Conservation (phyloP, 495 filamentous ascomycete genomes). For the Aspergillus kassunensis region DNA sequence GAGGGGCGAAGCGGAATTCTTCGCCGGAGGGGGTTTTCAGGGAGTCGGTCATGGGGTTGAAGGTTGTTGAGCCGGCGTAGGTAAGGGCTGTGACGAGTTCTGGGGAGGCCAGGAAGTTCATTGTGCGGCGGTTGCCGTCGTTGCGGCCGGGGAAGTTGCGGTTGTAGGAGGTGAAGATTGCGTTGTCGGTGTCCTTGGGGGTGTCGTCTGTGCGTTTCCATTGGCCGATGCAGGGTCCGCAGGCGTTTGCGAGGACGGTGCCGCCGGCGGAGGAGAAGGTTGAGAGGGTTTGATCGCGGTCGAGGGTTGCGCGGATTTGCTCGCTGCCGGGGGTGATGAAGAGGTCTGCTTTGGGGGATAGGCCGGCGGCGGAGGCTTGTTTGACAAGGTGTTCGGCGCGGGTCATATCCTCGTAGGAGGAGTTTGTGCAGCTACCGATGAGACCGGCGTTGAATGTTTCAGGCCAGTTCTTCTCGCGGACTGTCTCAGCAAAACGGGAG, state of each 20-base stretch:
- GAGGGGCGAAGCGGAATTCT: conserved; percentile 81
- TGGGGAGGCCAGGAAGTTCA: conserved; percentile 97
- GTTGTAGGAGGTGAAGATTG: conserved; percentile 96
- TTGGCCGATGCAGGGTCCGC: conserved; percentile 89
- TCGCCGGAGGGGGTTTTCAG: conserved; percentile 77
- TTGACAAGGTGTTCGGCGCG: conserved; percentile 91
- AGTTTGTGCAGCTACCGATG: conserved; percentile 98
- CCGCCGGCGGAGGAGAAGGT: conserved; percentile 90
- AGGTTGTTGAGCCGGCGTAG: conserved; percentile 87
- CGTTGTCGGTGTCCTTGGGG: conserved; percentile 80
- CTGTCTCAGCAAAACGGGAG: conserved; percentile 94
- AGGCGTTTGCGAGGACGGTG: conserved; percentile 94
- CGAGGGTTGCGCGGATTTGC: conserved; percentile 95
- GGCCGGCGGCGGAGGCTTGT: conserved; percentile 87
- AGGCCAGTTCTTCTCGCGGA: conserved; percentile 92
- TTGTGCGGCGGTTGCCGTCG: conserved; percentile 90
- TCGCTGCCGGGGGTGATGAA: conserved; percentile 95
- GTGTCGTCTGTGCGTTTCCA: conserved; percentile 90
- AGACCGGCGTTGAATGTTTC: conserved; percentile 93
- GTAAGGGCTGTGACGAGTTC: conserved; percentile 95
- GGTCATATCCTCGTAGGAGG: conserved; percentile 98
- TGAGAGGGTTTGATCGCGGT: conserved; percentile 81
- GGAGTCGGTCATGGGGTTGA: conserved; percentile 91
- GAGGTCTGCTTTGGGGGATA: conserved; percentile 93
- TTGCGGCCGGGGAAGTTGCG: conserved; percentile 97